Evolutionary conservation across 2,329 filamentous ascomycete genomes (phyloP), one percentile per base, ranked within the genome.

Genomic region (Hypomyces rosellus): DNA sequence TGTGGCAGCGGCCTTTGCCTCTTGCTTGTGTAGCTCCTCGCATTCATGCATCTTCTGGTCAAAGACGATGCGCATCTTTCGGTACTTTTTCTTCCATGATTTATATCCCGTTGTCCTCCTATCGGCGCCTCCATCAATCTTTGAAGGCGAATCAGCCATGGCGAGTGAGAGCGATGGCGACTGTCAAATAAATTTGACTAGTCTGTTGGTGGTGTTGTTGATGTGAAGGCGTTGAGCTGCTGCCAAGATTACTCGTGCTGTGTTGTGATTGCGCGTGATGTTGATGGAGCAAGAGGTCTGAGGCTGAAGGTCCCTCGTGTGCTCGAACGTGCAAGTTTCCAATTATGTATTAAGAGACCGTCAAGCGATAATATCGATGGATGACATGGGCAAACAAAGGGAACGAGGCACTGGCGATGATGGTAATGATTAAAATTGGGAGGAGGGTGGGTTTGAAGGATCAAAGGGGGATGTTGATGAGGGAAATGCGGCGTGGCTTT

Each of bases 1-100:
- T 4, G 89, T 86, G 57, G 85, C 83, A 54, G 86, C 82, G 34
- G 91, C 88, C 68, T 86, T 85, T 66, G 88, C 87, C 68, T 93
- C 90, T 49, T 88, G 78, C 60, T 83, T 82, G 69, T 93, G 93
- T 53, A 93, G 77, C 49, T 84, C 80, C 69, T 95, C 93, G 66
- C 89, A 88, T 57, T 89, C 82, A 51, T 85, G 80, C 80, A 91
- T 88, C 62, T 82, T 82, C 46, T 83, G 76, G 59, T 93, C 87
- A 63, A 93, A 95, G 25, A 77, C 75, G 65, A 86, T 77, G 70
- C 86, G 85, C 83, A 93, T 88, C 77, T 95, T 95, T 61, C 87
- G 86, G 69, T 95, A 99, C 75, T 99, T 99, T 73, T 96, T 95
- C 79, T 88, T 89, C 76, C 78, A 86, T 41, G 82, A 86, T 63